Percentiles rank a stretch among this genome's conserved stretches.
These are phyloP conservation scores for Bothriochloa decipiens DNA, from an alignment of 176 grass and related monocot species.

Conservation along the genomic window DNA sequence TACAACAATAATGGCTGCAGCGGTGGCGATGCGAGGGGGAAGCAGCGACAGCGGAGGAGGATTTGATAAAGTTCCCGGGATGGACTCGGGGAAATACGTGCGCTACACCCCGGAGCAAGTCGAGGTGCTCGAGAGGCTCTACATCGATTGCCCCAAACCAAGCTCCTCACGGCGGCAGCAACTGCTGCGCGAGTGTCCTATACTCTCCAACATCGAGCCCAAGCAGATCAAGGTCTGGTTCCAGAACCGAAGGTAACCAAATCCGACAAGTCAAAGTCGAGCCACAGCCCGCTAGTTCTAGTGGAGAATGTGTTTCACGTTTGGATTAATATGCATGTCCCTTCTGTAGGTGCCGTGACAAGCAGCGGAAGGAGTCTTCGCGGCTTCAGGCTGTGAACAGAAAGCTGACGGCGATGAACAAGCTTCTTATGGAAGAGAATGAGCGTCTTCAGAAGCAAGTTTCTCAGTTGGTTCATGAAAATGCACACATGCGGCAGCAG, in stretches of 20 bases:
- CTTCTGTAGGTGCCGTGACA: slow-evolving; percentile 82
- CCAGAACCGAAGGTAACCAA: slow-evolving; percentile 88
- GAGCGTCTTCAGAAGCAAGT: slow-evolving; percentile 99
- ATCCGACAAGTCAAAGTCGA: not conserved
- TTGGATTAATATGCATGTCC: not conserved
- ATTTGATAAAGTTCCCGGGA: slow-evolving; percentile 47
- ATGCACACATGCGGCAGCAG: slow-evolving; percentile 85
- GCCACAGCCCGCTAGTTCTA: not conserved
- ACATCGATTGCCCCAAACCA: slow-evolving; percentile 87
- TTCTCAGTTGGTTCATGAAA: slow-evolving; percentile 91
- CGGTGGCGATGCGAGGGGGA: slow-evolving; percentile 62
- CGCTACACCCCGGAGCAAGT: slow-evolving; percentile 95
- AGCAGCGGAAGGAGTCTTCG: slow-evolving; percentile 86
- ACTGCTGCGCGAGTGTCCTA: slow-evolving; percentile 80
- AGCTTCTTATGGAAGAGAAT: slow-evolving; percentile 98
- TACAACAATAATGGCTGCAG: slow-evolving; percentile 72
- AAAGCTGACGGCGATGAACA: slow-evolving; percentile 94
- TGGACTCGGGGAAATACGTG: slow-evolving; percentile 88
- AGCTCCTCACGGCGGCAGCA: slow-evolving; percentile 84
- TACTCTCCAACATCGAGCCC: slow-evolving; percentile 84
- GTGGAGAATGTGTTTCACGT: not conserved
- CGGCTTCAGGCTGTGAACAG: slow-evolving; percentile 89
- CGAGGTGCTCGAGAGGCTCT: slow-evolving; percentile 86
- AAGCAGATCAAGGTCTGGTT: slow-evolving; percentile 99
- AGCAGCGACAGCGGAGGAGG: slow-evolving; percentile 57